Conservation (phyloP, 2,329 filamentous ascomycete species). For the Ceratocystis variospora region DNA sequence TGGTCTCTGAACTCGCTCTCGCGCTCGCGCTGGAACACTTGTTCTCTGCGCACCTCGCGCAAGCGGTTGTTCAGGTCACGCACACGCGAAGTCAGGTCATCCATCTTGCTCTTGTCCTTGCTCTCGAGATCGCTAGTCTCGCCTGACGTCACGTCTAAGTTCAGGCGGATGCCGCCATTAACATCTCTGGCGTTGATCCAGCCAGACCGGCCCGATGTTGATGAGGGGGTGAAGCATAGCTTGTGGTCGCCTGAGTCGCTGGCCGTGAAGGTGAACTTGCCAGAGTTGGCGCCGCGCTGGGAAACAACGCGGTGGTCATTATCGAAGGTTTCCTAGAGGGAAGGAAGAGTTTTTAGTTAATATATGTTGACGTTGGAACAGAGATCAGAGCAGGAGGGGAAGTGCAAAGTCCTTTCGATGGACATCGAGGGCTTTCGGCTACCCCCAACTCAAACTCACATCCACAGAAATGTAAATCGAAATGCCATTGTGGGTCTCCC, state of each 20-base stretch:
- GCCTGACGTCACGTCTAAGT: conserved; percentile 82
- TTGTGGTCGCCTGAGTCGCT: conserved; percentile 91
- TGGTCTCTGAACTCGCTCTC: conserved; percentile 98
- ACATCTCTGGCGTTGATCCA: conserved; percentile 56
- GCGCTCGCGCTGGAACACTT: conserved; percentile 93
- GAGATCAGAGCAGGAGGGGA: too few species aligned
- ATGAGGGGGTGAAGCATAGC: conserved; percentile 82
- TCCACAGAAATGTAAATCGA: conserved; percentile 87
- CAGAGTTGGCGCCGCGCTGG: conserved; percentile 59
- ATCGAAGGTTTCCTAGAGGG: conserved; percentile 80
- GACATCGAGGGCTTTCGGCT: too few species aligned
- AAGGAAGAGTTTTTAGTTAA: background rate
- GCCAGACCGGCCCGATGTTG: conserved; percentile 51
- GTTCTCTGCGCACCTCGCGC: conserved; percentile 80
- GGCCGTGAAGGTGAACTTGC: conserved; percentile 90
- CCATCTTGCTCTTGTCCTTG: conserved; percentile 82
- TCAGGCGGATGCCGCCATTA: conserved; percentile 68
- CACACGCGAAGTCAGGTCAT: conserved; percentile 76
- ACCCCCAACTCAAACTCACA: conserved; percentile 31
- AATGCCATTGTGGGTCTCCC: conserved; percentile 59
- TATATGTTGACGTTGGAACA: background rate
- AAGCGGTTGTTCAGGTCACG: conserved; percentile 78
- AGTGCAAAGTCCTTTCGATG: too few species aligned
- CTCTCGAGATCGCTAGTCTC: conserved; percentile 90
- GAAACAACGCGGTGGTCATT: conserved; percentile 93